phyloP scores from a whole-genome alignment of 345 rosid species.

The Lepidium aucheri region DNA sequence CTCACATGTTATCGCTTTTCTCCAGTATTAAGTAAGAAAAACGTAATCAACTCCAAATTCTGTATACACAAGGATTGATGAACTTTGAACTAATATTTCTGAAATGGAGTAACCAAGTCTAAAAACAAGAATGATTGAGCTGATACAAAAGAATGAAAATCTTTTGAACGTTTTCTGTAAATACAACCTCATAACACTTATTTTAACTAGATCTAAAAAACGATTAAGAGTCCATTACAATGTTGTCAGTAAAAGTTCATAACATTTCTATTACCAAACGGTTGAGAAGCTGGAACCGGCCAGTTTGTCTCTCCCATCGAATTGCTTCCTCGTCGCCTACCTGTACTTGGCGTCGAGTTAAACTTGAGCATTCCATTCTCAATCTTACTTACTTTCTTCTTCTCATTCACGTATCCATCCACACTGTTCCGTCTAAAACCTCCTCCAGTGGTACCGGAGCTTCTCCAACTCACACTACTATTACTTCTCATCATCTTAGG shows the following conservation, averaged over 20 bases:
- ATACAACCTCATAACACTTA: constrained; percentile 11
- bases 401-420: constrained; percentile 47
- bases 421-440: constrained; percentile 34
- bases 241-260: constrained; percentile 60
- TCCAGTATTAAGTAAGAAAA: not conserved
- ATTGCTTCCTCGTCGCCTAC: constrained; percentile 49
- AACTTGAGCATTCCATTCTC: constrained; percentile 76
- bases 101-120: not conserved
- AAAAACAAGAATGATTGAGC: constrained; percentile 1
- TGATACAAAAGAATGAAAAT: not conserved
- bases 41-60: not conserved
- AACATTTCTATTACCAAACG: constrained; percentile 63
- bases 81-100: not conserved
- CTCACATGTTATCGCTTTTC: not conserved
- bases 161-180: not conserved
- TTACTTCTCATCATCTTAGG: constrained; percentile 81
- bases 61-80: not conserved
- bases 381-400: constrained; percentile 46
- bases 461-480: constrained; percentile 96
- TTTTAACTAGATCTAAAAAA: constrained; percentile 11
- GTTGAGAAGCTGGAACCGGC: constrained; percentile 52
- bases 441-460: constrained; percentile 42
- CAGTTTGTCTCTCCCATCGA: constrained; percentile 36
- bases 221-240: not conserved
- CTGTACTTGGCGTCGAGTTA: constrained; percentile 65